Percentiles rank a stretch among this genome's conserved stretches.
Conservation (phyloP, 2,329 filamentous ascomycete species). For the Apiospora saccharicola region DNA sequence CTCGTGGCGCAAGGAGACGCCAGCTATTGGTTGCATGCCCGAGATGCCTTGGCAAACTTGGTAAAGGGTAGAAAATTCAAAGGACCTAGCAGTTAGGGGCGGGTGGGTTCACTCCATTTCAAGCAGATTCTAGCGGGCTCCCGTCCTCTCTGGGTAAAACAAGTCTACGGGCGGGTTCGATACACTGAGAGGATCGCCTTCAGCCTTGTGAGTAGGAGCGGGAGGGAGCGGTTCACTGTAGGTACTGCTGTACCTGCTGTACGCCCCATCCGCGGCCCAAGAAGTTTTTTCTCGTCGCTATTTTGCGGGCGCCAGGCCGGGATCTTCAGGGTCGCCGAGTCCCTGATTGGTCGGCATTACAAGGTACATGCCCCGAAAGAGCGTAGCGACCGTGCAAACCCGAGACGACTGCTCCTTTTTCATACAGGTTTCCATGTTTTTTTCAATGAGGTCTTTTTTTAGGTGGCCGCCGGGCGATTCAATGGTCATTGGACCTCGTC, state of each 20-base stretch:
- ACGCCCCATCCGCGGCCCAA: not conserved
- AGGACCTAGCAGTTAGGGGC: not conserved
- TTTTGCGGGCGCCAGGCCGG: not conserved
- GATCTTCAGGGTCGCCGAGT: constrained; percentile 7
- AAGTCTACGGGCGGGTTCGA: not conserved
- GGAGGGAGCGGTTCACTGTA: not conserved
- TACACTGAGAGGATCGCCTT: not conserved
- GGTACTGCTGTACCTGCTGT: not conserved
- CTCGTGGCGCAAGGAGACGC: not conserved
- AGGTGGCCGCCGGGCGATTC: not conserved
- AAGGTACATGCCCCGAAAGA: not conserved
- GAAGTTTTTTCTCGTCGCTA: not conserved
- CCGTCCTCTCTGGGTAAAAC: not conserved
- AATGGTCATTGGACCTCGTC: not conserved
- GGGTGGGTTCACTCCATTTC: constrained; percentile 10
- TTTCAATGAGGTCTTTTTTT: not conserved
- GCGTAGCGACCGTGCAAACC: constrained; percentile 1
- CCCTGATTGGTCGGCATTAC: constrained; percentile 1
- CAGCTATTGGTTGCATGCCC: not conserved
- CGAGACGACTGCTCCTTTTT: constrained; percentile 2
- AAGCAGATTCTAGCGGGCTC: constrained; percentile 10
- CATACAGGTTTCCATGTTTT: not conserved
- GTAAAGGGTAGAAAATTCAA: not conserved
- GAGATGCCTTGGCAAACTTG: not conserved
- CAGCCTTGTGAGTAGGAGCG: constrained; percentile 5